Evolutionary conservation across 345 rosid genomes (phyloP).

Genomic region (Brassica incana): DNA sequence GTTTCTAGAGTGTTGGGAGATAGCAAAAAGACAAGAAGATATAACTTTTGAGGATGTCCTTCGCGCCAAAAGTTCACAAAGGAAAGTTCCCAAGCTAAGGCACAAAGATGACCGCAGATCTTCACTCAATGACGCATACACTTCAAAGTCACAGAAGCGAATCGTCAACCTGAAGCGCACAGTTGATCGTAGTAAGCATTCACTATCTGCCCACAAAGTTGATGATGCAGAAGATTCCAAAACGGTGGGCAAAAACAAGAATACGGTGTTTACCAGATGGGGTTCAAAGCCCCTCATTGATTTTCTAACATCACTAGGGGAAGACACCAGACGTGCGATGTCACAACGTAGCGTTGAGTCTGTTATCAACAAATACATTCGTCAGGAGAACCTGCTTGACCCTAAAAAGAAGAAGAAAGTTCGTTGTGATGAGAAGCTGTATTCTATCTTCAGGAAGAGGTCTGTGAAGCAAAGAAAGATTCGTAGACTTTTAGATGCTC

Average conservation of each 20-base stretch:
- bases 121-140: constrained; percentile 32
- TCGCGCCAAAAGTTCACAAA: constrained; percentile 7
- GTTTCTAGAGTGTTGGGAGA: constrained; percentile 52
- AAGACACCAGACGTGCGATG: constrained; percentile 42
- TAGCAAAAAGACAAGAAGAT: constrained; percentile 42
- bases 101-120: not conserved
- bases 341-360: constrained; percentile 39
- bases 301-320: constrained; percentile 50
- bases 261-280: constrained; percentile 43
- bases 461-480: constrained; percentile 34
- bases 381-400: constrained; percentile 36
- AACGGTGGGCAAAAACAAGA: constrained; percentile 20
- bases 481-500: constrained; percentile 38
- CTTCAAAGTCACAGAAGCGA: constrained; percentile 39
- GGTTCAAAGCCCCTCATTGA: constrained; percentile 56
- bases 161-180: too few species aligned
- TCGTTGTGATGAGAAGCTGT: constrained; percentile 48
- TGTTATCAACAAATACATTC: constrained; percentile 41
- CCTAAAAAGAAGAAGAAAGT: constrained; percentile 41
- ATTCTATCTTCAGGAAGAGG: constrained; percentile 47
- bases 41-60: constrained; percentile 46
- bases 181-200: constrained; percentile 11
- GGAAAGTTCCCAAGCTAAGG: constrained; percentile 18
- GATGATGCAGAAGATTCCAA: constrained; percentile 12
- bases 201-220: constrained; percentile 26